Conservation (phyloP, 2,329 filamentous ascomycete species). For the Boeremia exigua region DNA sequence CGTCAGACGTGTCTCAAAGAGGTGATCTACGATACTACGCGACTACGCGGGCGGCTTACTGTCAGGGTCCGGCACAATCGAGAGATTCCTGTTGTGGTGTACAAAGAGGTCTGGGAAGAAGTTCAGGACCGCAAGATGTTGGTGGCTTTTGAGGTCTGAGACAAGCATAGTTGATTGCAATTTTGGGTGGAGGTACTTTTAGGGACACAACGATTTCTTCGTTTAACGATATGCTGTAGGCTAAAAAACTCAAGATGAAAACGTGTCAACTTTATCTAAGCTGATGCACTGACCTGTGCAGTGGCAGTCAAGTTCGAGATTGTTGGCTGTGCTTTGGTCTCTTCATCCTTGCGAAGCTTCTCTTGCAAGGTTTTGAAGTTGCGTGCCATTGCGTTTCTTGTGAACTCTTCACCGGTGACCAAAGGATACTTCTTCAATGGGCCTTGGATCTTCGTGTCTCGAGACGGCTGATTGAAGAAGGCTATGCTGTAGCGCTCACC, state of each 20-base stretch:
- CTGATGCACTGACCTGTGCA: background rate
- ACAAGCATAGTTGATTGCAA: no score
- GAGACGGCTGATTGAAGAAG: constrained; percentile 70
- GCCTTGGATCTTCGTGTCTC: constrained; percentile 65
- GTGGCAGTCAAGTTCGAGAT: background rate
- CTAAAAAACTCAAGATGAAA: no score
- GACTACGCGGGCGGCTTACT: background rate
- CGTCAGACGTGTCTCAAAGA: background rate
- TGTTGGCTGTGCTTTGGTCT: background rate
- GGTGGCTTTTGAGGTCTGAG: no score
- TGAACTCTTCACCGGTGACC: constrained; percentile 68
- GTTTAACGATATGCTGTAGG: no score
- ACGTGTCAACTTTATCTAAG: background rate
- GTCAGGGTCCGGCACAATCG: background rate
- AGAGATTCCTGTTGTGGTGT: background rate
- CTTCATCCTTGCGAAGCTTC: constrained; percentile 49
- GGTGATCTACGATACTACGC: background rate
- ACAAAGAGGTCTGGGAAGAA: background rate
- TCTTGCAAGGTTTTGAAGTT: constrained; percentile 62
- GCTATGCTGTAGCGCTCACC: constrained; percentile 69
- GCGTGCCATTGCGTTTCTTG: constrained; percentile 60
- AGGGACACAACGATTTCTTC: no score
- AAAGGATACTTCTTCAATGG: constrained; percentile 66
- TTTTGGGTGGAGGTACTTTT: no score
- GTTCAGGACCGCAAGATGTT: no score